A percentile compares a stretch with the other conserved stretches of the same genome.
Evolutionary conservation across 1,284 basidiomycete genomes (phyloP).

Genomic region (Microstroma glucosiphilum): DNA sequence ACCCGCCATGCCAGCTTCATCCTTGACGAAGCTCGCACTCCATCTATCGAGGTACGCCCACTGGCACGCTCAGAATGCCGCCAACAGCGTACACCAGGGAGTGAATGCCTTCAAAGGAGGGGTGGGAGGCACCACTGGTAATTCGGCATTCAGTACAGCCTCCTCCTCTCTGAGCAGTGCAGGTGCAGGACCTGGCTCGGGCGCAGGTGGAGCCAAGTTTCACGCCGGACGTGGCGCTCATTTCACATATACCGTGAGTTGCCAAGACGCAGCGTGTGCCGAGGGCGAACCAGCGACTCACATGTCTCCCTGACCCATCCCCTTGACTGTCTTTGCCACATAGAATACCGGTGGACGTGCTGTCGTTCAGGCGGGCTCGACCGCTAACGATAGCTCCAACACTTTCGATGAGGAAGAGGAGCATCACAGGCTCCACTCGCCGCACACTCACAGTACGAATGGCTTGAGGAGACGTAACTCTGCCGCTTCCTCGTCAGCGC

Average conservation of each 20-base stretch:
- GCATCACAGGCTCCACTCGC: neutral
- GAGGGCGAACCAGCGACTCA: neutral
- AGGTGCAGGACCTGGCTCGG: conserved; percentile 30
- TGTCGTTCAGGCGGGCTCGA: conserved; percentile 29
- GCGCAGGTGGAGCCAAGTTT: conserved; percentile 35
- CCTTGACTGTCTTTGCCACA: neutral
- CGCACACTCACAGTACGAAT: neutral
- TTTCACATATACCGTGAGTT: conserved; percentile 25
- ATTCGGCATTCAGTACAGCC: neutral
- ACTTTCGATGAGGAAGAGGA: conserved; percentile 19
- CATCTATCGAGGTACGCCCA: conserved; percentile 3
- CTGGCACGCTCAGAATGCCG: neutral
- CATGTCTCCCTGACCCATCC: neutral
- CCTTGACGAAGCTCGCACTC: conserved; percentile 1
- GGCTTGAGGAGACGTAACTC: neutral
- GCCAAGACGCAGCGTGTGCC: neutral
- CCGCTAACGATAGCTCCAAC: conserved; percentile 22
- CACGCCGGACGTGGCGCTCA: conserved; percentile 40
- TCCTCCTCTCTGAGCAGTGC: conserved; percentile 23
- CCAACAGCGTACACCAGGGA: neutral
- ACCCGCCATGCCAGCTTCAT: conserved; percentile 4
- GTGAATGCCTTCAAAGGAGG: neutral
- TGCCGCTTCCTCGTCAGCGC: neutral
- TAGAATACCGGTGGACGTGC: conserved; percentile 28
- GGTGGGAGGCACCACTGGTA: neutral